Evolutionary conservation across 345 rosid species (phyloP).

Genomic region (Garcia nutans): DNA sequence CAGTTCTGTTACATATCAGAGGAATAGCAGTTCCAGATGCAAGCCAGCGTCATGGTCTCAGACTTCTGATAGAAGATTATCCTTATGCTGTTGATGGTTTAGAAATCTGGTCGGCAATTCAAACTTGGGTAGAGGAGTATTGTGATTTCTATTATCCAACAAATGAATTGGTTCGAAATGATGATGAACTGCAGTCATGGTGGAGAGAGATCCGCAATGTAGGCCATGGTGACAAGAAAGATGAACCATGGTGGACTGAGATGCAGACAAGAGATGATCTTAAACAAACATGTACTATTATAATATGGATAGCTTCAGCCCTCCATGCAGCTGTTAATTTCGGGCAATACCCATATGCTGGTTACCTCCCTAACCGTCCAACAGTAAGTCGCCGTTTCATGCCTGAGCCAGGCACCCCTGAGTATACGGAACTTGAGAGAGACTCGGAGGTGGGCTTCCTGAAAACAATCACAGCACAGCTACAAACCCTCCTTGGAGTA

Average conservation of each 20-base stretch:
- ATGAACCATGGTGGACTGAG: constrained; percentile 78
- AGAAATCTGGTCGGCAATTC: constrained; percentile 87
- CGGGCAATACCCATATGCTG: constrained; percentile 94
- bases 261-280: constrained; percentile 61
- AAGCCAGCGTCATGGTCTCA: constrained; percentile 51
- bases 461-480: constrained; percentile 84
- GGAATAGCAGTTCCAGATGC: constrained; percentile 68
- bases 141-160: constrained; percentile 67
- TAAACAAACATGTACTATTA: constrained; percentile 63
- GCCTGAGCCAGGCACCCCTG: constrained; percentile 81
- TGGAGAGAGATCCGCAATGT: constrained; percentile 66
- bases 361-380: constrained; percentile 93
- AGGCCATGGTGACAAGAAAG: constrained; percentile 81
- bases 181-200: constrained; percentile 81
- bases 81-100: constrained; percentile 93
- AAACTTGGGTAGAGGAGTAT: constrained; percentile 76
- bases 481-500: constrained; percentile 80
- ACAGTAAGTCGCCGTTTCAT: constrained; percentile 84
- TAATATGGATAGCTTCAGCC: constrained; percentile 92
- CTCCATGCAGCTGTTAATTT: constrained; percentile 95
- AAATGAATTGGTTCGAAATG: constrained; percentile 53
- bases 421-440: constrained; percentile 54
- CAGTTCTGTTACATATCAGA: constrained; percentile 36
- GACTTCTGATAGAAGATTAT: constrained; percentile 76
- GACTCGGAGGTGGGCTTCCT: constrained; percentile 60